A percentile compares a stretch with the other conserved stretches of the same genome.
Evolutionary conservation across 2,329 filamentous ascomycete genomes (phyloP).

Genomic region (Fusarium tricinctum): DNA sequence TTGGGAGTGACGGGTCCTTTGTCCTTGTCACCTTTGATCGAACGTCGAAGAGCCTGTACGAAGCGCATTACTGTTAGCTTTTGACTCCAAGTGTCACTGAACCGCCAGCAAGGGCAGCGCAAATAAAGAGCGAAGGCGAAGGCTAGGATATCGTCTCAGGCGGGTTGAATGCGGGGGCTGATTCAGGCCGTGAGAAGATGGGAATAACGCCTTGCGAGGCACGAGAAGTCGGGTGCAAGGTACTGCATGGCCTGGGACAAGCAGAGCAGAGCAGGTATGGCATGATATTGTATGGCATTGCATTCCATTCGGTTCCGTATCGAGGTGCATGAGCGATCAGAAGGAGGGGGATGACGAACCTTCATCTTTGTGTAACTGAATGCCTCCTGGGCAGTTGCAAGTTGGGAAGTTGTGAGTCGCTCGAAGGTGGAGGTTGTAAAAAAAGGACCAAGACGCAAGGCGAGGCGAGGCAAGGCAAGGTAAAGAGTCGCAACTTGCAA

Average conservation of each 20-base stretch:
- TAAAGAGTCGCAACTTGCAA: not conserved
- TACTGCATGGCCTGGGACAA: conserved; percentile 18
- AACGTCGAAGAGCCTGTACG: conserved; percentile 82
- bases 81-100: conserved; percentile 35
- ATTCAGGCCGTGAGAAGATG: conserved; percentile 18
- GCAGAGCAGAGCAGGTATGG: not conserved
- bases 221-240: conserved; percentile 16
- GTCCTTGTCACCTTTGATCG: conserved; percentile 90
- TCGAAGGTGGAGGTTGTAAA: conserved; percentile 41
- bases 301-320: conserved; percentile 12
- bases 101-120: conserved; percentile 26
- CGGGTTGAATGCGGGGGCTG: conserved; percentile 24
- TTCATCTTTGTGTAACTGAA: conserved; percentile 56
- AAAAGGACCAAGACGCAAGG: conserved; percentile 45
- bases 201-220: conserved; percentile 23
- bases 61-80: conserved; percentile 61
- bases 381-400: conserved; percentile 50
- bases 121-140: conserved; percentile 27
- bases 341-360: conserved; percentile 51
- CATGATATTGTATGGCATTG: conserved; percentile 3
- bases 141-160: conserved; percentile 12
- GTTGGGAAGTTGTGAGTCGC: conserved; percentile 45
- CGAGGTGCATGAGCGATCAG: conserved; percentile 31
- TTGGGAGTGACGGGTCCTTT: conserved; percentile 85
- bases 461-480: conserved; percentile 14